A percentile compares a stretch with the other conserved stretches of the same genome.
These are phyloP conservation scores for Hemileccinum impolitum DNA, from an alignment of 768 basidiomycete species.

Conservation along the genomic window DNA sequence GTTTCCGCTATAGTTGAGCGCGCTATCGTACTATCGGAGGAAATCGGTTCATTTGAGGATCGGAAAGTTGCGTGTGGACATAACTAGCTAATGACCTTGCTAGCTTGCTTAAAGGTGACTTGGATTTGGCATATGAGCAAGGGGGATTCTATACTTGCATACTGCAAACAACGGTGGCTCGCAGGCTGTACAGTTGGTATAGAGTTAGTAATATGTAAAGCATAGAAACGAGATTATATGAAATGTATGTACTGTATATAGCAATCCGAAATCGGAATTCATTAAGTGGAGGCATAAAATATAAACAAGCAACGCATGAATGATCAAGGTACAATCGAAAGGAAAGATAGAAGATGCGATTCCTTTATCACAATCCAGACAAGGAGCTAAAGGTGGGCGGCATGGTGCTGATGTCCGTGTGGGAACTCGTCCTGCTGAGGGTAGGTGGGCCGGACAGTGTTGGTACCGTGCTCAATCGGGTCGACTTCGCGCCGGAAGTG, in stretches of 20 bases:
- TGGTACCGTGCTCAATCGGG: not conserved
- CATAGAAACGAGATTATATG: not conserved
- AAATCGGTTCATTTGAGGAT: no score
- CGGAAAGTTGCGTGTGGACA: no score
- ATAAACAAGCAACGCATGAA: not conserved
- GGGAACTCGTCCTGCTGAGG: conserved; percentile 5
- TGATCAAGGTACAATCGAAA: not conserved
- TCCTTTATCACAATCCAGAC: not conserved
- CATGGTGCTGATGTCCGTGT: conserved; percentile 17
- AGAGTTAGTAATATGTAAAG: not conserved
- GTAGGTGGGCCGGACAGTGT: conserved; percentile 1
- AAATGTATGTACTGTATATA: not conserved
- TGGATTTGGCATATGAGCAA: no score
- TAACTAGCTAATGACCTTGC: no score
- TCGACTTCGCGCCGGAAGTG: not conserved
- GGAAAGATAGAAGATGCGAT: not conserved
- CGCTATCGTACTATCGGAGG: no score
- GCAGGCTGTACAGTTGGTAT: not conserved
- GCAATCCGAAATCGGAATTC: not conserved
- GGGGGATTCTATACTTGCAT: not conserved
- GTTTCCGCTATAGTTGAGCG: no score
- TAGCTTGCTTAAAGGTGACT: no score
- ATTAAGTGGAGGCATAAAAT: not conserved
- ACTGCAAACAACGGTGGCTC: not conserved
- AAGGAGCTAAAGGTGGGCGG: conserved; percentile 12